Evolutionary conservation across 1,284 basidiomycete species (phyloP).

Genomic region (Leccinum huronense): DNA sequence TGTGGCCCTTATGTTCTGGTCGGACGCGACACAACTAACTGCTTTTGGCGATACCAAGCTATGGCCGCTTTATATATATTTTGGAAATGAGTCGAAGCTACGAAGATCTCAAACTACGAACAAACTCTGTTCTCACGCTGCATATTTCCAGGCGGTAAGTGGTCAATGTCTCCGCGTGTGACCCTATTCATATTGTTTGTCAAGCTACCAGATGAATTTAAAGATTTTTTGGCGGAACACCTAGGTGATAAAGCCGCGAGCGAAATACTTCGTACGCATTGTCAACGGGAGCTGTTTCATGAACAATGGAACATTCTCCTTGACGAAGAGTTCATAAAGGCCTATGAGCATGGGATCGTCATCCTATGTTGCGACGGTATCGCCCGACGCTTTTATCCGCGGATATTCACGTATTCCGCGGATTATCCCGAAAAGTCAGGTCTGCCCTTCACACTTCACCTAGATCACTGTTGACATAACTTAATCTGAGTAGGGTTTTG

Average conservation of each 20-base stretch:
- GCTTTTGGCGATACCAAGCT: too few relatives aligned
- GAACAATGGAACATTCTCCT: too few relatives aligned
- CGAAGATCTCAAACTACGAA: background rate
- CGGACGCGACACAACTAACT: too few relatives aligned
- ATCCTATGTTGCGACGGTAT: constrained; percentile 23
- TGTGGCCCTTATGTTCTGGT: too few relatives aligned
- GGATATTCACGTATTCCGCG: constrained; percentile 29
- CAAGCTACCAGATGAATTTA: constrained; percentile 10
- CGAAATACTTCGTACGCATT: background rate
- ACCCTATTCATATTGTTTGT: background rate
- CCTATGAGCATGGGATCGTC: constrained; percentile 22
- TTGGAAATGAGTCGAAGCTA: background rate
- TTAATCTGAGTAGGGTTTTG: constrained; percentile 22
- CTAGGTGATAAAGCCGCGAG: background rate
- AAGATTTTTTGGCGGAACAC: constrained; percentile 9
- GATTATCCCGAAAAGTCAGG: constrained; percentile 35
- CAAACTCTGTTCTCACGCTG: background rate
- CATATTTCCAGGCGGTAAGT: background rate
- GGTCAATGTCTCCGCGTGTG: constrained; percentile 1
- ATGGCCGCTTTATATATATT: background rate
- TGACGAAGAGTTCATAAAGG: constrained; percentile 5
- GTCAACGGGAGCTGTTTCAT: too few relatives aligned
- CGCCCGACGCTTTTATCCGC: constrained; percentile 18
- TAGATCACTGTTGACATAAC: background rate
- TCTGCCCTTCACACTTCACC: background rate